Base-by-base conservation (phyloP, 306 rosid genomes). In the Prunus dulcis region DNA sequence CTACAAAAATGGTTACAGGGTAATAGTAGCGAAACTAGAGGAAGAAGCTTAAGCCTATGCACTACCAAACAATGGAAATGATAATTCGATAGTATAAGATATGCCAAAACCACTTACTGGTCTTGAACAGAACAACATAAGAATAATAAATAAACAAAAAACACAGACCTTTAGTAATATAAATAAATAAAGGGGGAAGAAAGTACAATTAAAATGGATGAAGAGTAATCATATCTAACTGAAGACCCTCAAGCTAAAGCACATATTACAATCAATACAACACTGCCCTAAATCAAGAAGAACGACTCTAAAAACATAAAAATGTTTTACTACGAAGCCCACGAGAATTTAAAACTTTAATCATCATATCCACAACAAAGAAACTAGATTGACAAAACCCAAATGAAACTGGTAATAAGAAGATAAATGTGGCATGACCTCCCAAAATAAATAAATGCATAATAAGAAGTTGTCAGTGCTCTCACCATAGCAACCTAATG, bases 401-500 rank as follows among this genome's bases (percentile, higher is more conserved):
- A 56, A n/a, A 20, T 25, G 12, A 46, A 23, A 67, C 3, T 67
- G 57, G 22, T 13, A 67, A 67, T 2, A 69, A 45, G 32, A 67
- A 45, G 27, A 67, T 28, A 50, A 67, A 22, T 69, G 73, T 25
- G 47, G 28, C 45, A 70, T 55, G 65, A 58, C 64, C 49, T 32
- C 53, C 41, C 67, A 38, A 53, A 71, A 3, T 25, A 34, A 56
- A 30, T 9, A 53, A 38, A 61, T 17, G 20, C 32, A 52, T 17
- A 38, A 20, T 9, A 12, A 15, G 14, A 72, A 55, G 57, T 46
- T 30, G 20, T 56, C 64, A n/a, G 41, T 27, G 23, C 75, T 89
- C 78, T 89, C 81, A 89, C 97, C 89, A 20, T 87, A 91, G 82
- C 73, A 87, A 45, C 92, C 93, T 69, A 91, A 84, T 76, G 85